These are phyloP conservation scores for Aspergillus ostianus DNA, from an alignment of 495 filamentous ascomycete genomes.

Conservation along the genomic window DNA sequence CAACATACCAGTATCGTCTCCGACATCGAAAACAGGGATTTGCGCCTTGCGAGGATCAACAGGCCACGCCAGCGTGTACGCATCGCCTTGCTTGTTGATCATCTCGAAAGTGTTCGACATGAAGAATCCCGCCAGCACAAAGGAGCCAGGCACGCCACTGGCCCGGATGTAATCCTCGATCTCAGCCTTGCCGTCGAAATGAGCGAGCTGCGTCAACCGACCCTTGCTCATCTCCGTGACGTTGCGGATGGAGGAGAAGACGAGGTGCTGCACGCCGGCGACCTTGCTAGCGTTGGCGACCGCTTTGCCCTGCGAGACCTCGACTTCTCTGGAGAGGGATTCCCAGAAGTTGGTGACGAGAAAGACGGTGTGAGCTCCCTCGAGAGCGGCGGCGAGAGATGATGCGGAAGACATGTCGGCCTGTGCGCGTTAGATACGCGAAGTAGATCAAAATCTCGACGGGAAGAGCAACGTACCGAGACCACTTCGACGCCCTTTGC, in stretches of 20 bases:
- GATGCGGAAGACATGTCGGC: conserved; percentile 52
- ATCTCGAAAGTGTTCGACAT: conserved; percentile 47
- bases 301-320: conserved; percentile 56
- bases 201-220: conserved; percentile 43
- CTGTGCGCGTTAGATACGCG: conserved; percentile 7
- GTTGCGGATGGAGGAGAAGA: conserved; percentile 25
- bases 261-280: conserved; percentile 29
- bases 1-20: conserved; percentile 46
- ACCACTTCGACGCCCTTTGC: conserved; percentile 24
- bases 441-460: not conserved
- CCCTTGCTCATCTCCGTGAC: conserved; percentile 34
- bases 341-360: conserved; percentile 32
- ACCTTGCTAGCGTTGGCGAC: conserved; percentile 48
- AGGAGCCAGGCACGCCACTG: conserved; percentile 49
- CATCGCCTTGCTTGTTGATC: conserved; percentile 21
- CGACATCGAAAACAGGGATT: conserved; percentile 52
- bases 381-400: conserved; percentile 35
- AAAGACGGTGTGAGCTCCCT: conserved; percentile 38
- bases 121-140: conserved; percentile 57
- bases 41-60: conserved; percentile 23
- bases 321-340: conserved; percentile 21
- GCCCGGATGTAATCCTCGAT: conserved; percentile 57
- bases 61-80: conserved; percentile 8
- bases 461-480: conserved; percentile 14
- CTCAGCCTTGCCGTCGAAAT: conserved; percentile 64